phyloP scores from a whole-genome alignment of 345 rosid genomes.

The Nasturtium officinale region DNA sequence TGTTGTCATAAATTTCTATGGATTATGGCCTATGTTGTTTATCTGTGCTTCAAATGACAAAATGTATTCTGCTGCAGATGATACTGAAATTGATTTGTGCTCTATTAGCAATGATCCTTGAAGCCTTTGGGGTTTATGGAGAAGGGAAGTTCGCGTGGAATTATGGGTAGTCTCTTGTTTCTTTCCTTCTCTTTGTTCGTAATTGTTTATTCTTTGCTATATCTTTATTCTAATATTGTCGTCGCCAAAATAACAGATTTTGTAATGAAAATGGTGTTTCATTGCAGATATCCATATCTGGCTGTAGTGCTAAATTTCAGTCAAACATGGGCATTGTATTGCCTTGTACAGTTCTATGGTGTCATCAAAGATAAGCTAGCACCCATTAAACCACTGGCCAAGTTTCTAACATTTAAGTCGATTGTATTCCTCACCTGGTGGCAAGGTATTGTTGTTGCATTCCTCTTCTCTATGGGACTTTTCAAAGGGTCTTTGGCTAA shows the following conservation, averaged over 20 bases:
- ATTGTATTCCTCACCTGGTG: constrained; percentile 99
- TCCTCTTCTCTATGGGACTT: constrained; percentile 87
- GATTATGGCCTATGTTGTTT: constrained; percentile 1
- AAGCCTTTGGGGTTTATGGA: constrained; percentile 93
- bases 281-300: constrained; percentile 90
- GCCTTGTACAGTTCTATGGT: constrained; percentile 93
- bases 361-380: constrained; percentile 84
- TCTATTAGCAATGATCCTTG: constrained; percentile 84
- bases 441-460: constrained; percentile 95
- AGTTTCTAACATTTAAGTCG: constrained; percentile 92
- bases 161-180: constrained; percentile 65
- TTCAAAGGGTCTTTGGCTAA: constrained; percentile 85
- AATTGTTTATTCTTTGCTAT: background rate
- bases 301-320: constrained; percentile 97
- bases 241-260: background rate
- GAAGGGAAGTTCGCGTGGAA: constrained; percentile 97
- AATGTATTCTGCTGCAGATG: constrained; percentile 60
- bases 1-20: constrained; percentile 21
- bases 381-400: constrained; percentile 93
- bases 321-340: constrained; percentile 96
- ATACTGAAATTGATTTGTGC: constrained; percentile 94
- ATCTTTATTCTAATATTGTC: background rate
- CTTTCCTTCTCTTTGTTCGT: background rate
- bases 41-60: constrained; percentile 17
- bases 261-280: constrained; percentile 11